Evolutionary conservation across 257 asterid genomes (phyloP).

Genomic region (Scutellaria minor): DNA sequence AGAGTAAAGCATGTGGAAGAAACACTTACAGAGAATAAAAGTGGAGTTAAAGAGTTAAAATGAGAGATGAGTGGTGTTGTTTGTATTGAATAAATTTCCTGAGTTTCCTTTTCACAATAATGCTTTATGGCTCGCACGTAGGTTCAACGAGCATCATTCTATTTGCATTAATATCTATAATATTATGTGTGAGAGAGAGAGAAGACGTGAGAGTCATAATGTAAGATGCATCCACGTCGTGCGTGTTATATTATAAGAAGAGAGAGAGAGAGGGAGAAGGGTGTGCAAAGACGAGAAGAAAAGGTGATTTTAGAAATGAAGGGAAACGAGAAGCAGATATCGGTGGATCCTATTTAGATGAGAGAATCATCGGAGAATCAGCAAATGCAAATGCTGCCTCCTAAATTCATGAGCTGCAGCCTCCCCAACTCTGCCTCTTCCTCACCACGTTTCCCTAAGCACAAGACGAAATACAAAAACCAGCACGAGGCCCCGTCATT

Average conservation of each 20-base stretch:
- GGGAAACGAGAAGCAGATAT: slow-evolving; percentile 65
- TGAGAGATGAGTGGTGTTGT: no score
- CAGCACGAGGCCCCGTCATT: slow-evolving; percentile 31
- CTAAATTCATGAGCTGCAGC: slow-evolving; percentile 60
- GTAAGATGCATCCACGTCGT: neutral
- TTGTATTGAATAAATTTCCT: no score
- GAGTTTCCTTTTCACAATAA: no score
- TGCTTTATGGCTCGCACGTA: no score
- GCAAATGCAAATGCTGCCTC: slow-evolving; percentile 5
- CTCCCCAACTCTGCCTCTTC: slow-evolving; percentile 62
- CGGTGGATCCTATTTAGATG: slow-evolving; percentile 68
- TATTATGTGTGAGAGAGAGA: no score
- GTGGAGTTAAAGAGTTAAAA: no score
- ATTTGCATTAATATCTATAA: no score
- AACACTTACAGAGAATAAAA: no score
- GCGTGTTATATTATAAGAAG: no score
- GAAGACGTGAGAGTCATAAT: slow-evolving; percentile 3
- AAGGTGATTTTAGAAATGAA: slow-evolving; percentile 27
- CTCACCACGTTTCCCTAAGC: slow-evolving; percentile 52
- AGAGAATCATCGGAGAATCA: slow-evolving; percentile 19
- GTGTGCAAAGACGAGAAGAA: neutral
- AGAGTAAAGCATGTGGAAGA: no score
- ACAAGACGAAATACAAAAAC: slow-evolving; percentile 40
- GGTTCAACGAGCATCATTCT: no score
- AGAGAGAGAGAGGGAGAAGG: slow-evolving; percentile 5